A percentile compares a stretch with the other conserved stretches of the same genome.
phyloP scores from a whole-genome alignment of 1,284 basidiomycete genomes.

The Boletus chippewaensis region DNA sequence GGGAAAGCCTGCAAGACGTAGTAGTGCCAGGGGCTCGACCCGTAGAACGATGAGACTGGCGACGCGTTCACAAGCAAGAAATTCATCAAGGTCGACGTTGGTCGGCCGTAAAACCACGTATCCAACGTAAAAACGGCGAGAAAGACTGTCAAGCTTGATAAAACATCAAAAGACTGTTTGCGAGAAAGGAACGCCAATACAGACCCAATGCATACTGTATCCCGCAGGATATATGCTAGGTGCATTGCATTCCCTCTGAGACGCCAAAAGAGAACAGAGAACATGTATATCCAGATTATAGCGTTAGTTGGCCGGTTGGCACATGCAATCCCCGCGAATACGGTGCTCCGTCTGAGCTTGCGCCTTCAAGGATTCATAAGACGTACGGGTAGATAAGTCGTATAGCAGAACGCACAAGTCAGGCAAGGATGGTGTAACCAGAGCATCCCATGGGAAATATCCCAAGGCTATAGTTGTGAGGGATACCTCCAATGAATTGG shows the following conservation, averaged over 20 bases:
- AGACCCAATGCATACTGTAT: slow-evolving; percentile 41
- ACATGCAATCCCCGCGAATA: slow-evolving; percentile 70
- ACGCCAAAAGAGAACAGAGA: slow-evolving; percentile 47
- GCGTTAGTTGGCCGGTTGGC: slow-evolving; percentile 82
- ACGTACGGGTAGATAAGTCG: background rate
- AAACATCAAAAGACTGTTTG: slow-evolving; percentile 9
- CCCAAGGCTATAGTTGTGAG: slow-evolving; percentile 75
- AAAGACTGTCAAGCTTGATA: slow-evolving; percentile 22
- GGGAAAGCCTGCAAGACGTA: slow-evolving; percentile 87
- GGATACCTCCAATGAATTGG: slow-evolving; percentile 90
- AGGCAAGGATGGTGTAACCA: slow-evolving; percentile 16
- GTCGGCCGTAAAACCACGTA: slow-evolving; percentile 58
- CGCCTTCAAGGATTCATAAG: slow-evolving; percentile 24
- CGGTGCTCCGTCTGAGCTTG: slow-evolving; percentile 35
- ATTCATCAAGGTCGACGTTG: slow-evolving; percentile 75
- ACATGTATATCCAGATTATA: slow-evolving; percentile 77
- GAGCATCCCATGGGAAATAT: slow-evolving; percentile 69
- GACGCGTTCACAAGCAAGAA: slow-evolving; percentile 79
- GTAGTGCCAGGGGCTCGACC: slow-evolving; percentile 81
- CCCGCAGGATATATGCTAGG: slow-evolving; percentile 33
- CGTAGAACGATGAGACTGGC: slow-evolving; percentile 89
- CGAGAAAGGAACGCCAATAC: slow-evolving; percentile 15
- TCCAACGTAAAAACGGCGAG: slow-evolving; percentile 51
- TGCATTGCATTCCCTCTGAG: slow-evolving; percentile 33
- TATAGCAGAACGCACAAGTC: slow-evolving; percentile 18